Evolutionary conservation across 805 yeast species (phyloP).

Genomic region (Pichia pseudocactophila): DNA sequence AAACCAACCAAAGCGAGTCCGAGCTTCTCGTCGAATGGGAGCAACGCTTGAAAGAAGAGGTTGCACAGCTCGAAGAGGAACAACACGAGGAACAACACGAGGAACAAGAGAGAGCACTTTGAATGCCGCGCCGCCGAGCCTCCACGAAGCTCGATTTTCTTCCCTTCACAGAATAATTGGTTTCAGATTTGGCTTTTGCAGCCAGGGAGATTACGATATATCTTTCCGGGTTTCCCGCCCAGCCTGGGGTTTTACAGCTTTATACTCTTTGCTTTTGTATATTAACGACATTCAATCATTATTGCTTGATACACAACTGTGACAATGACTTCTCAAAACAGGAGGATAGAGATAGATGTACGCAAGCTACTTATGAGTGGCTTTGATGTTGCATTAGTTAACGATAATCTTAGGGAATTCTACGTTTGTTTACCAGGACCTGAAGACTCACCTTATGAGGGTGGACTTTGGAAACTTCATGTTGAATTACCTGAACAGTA

Average conservation of each 20-base stretch:
- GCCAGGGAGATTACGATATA: background rate
- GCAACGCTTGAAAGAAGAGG: background rate
- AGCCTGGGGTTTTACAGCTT: no score
- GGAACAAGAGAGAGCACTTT: no score
- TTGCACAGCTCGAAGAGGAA: background rate
- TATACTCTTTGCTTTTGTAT: no score
- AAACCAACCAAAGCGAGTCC: conserved; percentile 8
- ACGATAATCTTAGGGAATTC: conserved; percentile 75
- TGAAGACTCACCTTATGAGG: conserved; percentile 74
- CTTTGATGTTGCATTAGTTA: conserved; percentile 70
- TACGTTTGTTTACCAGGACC: conserved; percentile 84
- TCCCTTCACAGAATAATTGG: background rate
- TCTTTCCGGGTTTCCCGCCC: no score
- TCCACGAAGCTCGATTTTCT: background rate
- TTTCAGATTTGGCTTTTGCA: background rate
- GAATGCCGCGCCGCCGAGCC: background rate
- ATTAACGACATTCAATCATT: no score
- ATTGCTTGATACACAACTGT: no score
- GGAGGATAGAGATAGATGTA: conserved; percentile 89
- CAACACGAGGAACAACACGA: background rate
- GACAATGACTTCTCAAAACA: conserved; percentile 40
- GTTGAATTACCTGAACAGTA: conserved; percentile 93
- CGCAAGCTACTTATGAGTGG: conserved; percentile 94
- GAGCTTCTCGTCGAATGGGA: conserved; percentile 1
- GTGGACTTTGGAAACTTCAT: conserved; percentile 83